Conservation (phyloP, 2,329 filamentous ascomycete species). For the Colletotrichum spinosum region DNA sequence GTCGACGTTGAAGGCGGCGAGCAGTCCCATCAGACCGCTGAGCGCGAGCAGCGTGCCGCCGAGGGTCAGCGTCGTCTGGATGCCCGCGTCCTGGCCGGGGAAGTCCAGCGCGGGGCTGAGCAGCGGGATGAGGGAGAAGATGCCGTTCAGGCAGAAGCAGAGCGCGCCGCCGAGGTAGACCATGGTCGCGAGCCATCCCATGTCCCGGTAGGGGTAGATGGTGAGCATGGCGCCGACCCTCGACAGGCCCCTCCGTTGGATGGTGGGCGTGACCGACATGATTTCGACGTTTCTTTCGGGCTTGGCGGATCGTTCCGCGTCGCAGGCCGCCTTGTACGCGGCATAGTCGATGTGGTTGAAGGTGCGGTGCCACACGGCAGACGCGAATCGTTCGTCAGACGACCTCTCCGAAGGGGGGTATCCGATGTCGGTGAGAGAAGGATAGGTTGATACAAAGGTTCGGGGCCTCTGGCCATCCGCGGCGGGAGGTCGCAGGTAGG, state of each 20-base stretch:
- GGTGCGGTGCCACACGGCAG: constrained; percentile 28
- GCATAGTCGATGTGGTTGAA: constrained; percentile 35
- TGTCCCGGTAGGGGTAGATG: constrained; percentile 32
- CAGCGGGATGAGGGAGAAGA: constrained; percentile 22
- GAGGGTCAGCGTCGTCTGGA: constrained; percentile 8
- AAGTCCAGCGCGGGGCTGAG: constrained; percentile 16
- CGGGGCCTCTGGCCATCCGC: constrained; percentile 6
- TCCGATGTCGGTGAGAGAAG: constrained; percentile 32
- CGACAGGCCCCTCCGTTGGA: constrained; percentile 9
- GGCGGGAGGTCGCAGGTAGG: constrained; percentile 26
- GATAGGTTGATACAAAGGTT: constrained; percentile 24
- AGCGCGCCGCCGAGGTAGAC: constrained; percentile 18
- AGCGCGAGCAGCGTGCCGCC: constrained; percentile 24
- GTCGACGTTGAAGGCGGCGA: constrained; percentile 33
- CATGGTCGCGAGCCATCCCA: constrained; percentile 35
- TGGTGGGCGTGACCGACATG: constrained; percentile 1
- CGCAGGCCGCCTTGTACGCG: constrained; percentile 32
- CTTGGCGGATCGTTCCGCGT: constrained; percentile 25
- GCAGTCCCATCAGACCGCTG: constrained; percentile 20
- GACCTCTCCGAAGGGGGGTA: constrained; percentile 23
- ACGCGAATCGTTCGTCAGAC: constrained; percentile 23
- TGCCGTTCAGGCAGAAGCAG: constrained; percentile 22
- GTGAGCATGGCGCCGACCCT: constrained; percentile 30
- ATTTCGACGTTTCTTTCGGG: constrained; percentile 25
- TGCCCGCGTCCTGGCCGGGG: not conserved